Evolutionary conservation across 2,329 filamentous ascomycete genomes (phyloP), one percentile per base, ranked within the genome.

Genomic region (Fusarium secorum): DNA sequence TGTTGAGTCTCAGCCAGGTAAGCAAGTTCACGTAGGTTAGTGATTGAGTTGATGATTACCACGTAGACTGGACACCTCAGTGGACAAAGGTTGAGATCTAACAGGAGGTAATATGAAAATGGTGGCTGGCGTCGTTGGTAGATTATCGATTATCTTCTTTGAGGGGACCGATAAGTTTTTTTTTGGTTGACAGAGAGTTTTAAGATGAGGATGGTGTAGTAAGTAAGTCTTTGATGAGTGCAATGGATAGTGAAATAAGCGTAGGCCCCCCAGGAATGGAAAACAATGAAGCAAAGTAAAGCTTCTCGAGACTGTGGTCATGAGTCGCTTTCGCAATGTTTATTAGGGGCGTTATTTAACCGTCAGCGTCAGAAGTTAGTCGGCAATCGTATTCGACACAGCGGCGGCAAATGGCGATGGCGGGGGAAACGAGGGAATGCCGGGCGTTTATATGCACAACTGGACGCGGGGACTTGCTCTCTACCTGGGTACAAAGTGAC

Each of bases 391-490:
- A 68, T 66, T 73, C 39, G 60, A 66, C 63, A 74, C 64, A 61
- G 60, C 52, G 56, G 66, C 66, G 69, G 75, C 52, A 74, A 68
- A 68, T 68, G 62, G 73, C 61, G 71, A 66, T 66, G 60, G 74
- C 64, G 71, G 71, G 62, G 57, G 59, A 64, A 68, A 63, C 58
- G 60, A 80, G 82, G 82, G 82, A 84, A 81, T 79, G 76, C 74
- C 78, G 77, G 76, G 74, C 81, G 83, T 85, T 85, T 85, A 85
- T 85, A 85, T 85, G 83, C 81, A 79, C 78, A 78, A 35, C 20
- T 30, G 44, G 28, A 79, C 72, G 67, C 74, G 71, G 70, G 69
- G 72, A 66, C 42, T n/a, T 24, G 33, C 33, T 35, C 24, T 32
- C 42, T 26, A 38, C 20, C 20, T 42, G 26, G 44, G 26, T 52